Evolutionary conservation across 2,329 filamentous ascomycete genomes (phyloP), one percentile per base, ranked within the genome.

Genomic region (Bretziella fagacearum): DNA sequence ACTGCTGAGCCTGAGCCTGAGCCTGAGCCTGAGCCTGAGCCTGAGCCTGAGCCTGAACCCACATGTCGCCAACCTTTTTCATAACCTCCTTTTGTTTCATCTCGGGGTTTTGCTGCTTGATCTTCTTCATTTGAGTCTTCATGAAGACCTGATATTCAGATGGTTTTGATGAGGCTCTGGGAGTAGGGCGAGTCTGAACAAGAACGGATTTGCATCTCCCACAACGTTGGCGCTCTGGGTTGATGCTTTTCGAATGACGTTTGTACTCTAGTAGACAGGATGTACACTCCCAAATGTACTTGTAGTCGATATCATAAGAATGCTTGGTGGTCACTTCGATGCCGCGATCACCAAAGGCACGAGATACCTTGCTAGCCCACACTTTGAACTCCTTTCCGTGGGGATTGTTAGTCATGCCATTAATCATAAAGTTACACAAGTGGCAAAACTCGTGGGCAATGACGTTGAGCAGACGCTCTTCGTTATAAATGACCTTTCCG

Each of bases 381-480:
- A 62, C 58, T 60, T 93, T 87, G 70, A 95, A 95, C 55, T 84
- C 81, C 10, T 73, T 70, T 18, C 87, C 87, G 58, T 95, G 87
- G 0, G 86, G 84, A 52, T 83, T 79, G 48, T 77, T 78, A 36
- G 74, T 79, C 29, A 87, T 66, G 29, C 79, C 76, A 42, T 72
- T 79, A 52, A 96, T 67, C 77, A 96, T 93, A 61, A 89, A 95
- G 56, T 86, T 93, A 36, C 84, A 80, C 1, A 96, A 66, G 58
- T 98, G 91, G 60, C 91, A 96, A 65, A 91, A 96, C 56, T 98
- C 91, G 60, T 98, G 91, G 0, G 89, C 85, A n/a, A 96, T 65
- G 0, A 91, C 86, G 60, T 95, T 95, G 53, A 91, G 70, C 1
- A 96, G 71, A 2, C 84, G 76, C 49, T 81, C 63, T 54, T 83